Evolutionary conservation across 1,284 basidiomycete genomes (phyloP).

Genomic region (Tylopilus sp.): DNA sequence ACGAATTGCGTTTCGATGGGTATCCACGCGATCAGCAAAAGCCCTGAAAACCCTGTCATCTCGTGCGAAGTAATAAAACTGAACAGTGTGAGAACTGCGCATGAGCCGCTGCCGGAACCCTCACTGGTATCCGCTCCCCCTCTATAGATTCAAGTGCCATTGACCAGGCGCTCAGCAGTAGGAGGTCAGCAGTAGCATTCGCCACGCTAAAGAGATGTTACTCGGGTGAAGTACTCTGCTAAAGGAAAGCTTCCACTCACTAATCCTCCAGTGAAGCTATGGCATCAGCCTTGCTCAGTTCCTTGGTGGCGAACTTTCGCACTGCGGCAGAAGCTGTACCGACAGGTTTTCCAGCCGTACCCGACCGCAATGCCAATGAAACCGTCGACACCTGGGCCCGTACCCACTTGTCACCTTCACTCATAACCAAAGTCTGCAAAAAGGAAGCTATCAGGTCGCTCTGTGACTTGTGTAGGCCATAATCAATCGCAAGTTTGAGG

Average conservation of each 20-base stretch:
- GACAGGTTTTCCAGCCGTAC: slow-evolving; percentile 64
- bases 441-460: slow-evolving; percentile 78
- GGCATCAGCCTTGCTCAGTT: slow-evolving; percentile 66
- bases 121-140: slow-evolving; percentile 61
- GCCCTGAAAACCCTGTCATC: slow-evolving; percentile 74
- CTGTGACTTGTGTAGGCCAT: slow-evolving; percentile 69
- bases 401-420: slow-evolving; percentile 80
- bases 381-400: slow-evolving; percentile 53
- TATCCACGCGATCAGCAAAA: slow-evolving; percentile 57
- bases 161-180: slow-evolving; percentile 72
- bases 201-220: slow-evolving; percentile 49
- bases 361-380: slow-evolving; percentile 55
- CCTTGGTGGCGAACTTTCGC: slow-evolving; percentile 69
- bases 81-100: slow-evolving; percentile 7
- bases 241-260: slow-evolving; percentile 40
- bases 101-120: slow-evolving; percentile 15
- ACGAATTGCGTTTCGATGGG: slow-evolving; percentile 48
- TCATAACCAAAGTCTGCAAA: slow-evolving; percentile 80
- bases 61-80: slow-evolving; percentile 77
- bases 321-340: slow-evolving; percentile 59
- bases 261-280: slow-evolving; percentile 80
- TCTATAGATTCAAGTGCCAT: slow-evolving; percentile 48
- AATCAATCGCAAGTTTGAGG: slow-evolving; percentile 78
- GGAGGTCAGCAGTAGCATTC: slow-evolving; percentile 71
- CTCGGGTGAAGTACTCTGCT: not conserved